These are phyloP conservation scores for Skeletonema tropicum DNA, from an alignment of 108 stramenopile species.

Conservation along the genomic window DNA sequence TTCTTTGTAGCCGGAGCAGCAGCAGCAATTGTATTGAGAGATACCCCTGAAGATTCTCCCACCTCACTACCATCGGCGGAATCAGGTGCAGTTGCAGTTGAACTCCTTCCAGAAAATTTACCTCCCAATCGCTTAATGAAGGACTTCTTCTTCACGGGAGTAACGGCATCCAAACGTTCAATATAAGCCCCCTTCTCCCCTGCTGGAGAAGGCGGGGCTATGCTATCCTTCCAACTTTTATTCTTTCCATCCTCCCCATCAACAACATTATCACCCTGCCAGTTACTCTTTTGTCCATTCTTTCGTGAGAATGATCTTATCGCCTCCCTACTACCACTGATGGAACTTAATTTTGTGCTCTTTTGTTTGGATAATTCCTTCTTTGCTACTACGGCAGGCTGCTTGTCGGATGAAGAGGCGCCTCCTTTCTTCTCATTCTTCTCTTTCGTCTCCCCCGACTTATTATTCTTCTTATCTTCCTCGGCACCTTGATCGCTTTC, in stretches of 20 bases:
- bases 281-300: background rate
- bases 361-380: background rate
- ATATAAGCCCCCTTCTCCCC: too few relatives aligned
- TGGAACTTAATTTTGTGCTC: background rate
- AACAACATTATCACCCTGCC: background rate
- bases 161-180: too few relatives aligned
- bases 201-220: background rate
- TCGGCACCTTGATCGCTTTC: background rate
- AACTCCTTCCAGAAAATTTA: background rate
- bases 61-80: background rate
- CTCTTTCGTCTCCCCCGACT: background rate
- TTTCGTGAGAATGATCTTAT: background rate
- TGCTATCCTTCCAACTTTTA: background rate
- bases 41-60: background rate
- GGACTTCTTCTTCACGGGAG: background rate
- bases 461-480: background rate
- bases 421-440: too few relatives aligned
- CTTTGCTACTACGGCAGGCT: background rate
- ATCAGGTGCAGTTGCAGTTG: background rate
- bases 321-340: background rate
- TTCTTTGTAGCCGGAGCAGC: background rate
- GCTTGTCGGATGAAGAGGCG: too few relatives aligned
- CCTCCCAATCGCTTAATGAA: background rate
- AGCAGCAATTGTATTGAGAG: background rate
- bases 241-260: background rate